Percentiles rank a stretch among this genome's conserved stretches.
Conservation (phyloP, 352 stramenopile genomes). For the Hyaloperonospora arabidopsidis region DNA sequence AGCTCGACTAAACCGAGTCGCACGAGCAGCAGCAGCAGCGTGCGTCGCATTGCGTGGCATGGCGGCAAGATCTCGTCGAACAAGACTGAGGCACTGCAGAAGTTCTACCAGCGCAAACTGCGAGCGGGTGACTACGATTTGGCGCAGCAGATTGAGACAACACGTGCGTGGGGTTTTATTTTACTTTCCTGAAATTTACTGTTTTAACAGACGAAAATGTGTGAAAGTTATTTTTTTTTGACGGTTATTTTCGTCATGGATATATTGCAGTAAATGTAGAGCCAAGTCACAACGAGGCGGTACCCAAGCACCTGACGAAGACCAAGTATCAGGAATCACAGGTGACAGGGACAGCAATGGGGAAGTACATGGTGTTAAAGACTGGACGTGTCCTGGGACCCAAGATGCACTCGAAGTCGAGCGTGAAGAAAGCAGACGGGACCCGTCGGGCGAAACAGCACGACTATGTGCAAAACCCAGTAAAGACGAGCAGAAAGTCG, state of each 20-base stretch:
- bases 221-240: too few species aligned
- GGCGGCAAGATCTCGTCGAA: conserved; percentile 79
- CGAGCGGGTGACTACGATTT: conserved; percentile 35
- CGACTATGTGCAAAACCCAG: conserved; percentile 16
- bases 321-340: conserved; percentile 40
- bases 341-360: conserved; percentile 33
- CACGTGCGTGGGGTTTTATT: conserved; percentile 23
- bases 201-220: too few species aligned
- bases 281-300: conserved; percentile 6
- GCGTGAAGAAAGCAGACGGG: conserved; percentile 11
- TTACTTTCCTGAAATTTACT: neutral
- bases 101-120: conserved; percentile 79
- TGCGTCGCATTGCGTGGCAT: conserved; percentile 58
- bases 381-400: conserved; percentile 61
- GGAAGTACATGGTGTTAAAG: conserved; percentile 40
- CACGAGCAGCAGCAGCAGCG: conserved; percentile 7
- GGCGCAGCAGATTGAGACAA: conserved; percentile 37
- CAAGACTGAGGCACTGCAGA: conserved; percentile 79
- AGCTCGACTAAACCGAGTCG: conserved; percentile 27
- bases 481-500: conserved; percentile 17
- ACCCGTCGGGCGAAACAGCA: conserved; percentile 22
- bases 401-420: conserved; percentile 20
- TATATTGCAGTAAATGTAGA: conserved; percentile 17
- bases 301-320: conserved; percentile 37
- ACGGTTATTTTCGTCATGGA: too few species aligned